These are phyloP conservation scores for Ogataea ganodermae DNA, from an alignment of 805 yeast genomes.

Conservation along the genomic window DNA sequence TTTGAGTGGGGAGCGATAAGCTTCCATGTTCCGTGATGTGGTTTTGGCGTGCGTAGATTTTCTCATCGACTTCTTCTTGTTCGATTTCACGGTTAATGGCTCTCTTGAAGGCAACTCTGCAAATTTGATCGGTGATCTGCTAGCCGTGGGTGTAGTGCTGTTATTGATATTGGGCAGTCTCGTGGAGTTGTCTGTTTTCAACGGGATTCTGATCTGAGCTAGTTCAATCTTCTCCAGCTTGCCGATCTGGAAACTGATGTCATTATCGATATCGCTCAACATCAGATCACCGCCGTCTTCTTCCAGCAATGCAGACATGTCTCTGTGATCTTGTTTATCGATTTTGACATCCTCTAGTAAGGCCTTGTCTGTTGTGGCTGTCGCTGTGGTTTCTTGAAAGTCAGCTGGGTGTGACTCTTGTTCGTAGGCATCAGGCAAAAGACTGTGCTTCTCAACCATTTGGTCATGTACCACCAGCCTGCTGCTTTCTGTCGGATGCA, in stretches of 20 bases:
- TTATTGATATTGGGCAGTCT: slow-evolving; percentile 21
- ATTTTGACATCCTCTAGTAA: no score
- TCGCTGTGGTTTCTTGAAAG: slow-evolving; percentile 7
- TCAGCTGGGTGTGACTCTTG: not conserved
- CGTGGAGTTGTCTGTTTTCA: slow-evolving; percentile 19
- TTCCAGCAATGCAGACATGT: slow-evolving; percentile 10
- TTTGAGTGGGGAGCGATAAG: slow-evolving; percentile 5
- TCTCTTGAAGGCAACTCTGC: slow-evolving; percentile 36
- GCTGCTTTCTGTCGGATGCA: no score
- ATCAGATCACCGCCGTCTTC: slow-evolving; percentile 24
- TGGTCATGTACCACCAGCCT: no score
- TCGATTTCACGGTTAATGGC: slow-evolving; percentile 32
- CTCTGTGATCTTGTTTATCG: not conserved
- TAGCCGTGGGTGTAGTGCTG: slow-evolving; percentile 25
- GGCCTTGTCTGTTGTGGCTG: slow-evolving; percentile 10
- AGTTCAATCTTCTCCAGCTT: slow-evolving; percentile 34
- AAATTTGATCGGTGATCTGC: slow-evolving; percentile 35
- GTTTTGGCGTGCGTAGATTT: slow-evolving; percentile 15
- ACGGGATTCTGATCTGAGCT: slow-evolving; percentile 28
- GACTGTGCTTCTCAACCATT: no score
- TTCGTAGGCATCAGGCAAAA: not conserved
- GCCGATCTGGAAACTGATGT: slow-evolving; percentile 28
- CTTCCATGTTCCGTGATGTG: not conserved
- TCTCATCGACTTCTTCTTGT: slow-evolving; percentile 28
- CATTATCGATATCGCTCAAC: slow-evolving; percentile 28